phyloP scores from a whole-genome alignment of 2,329 filamentous ascomycete species.

The Conoideocrella luteorostrata region DNA sequence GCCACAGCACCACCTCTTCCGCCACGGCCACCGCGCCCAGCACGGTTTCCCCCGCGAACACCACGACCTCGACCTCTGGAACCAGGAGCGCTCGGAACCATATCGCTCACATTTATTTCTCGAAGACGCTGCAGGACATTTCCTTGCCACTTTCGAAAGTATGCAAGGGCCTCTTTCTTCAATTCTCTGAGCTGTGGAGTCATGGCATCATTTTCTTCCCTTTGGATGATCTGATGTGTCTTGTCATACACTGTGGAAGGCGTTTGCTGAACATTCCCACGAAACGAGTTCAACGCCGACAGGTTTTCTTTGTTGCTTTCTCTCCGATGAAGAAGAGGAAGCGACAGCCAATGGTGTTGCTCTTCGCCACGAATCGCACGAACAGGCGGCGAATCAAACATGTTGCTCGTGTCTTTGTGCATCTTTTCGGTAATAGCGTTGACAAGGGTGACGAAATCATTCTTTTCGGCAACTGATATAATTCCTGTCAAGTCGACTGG shows the following conservation, averaged over 20 bases:
- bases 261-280: slow-evolving; percentile 4
- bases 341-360: slow-evolving; percentile 28
- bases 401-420: slow-evolving; percentile 42
- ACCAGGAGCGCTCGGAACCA: slow-evolving; percentile 16
- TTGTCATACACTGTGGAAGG: slow-evolving; percentile 18
- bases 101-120: slow-evolving; percentile 54
- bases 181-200: slow-evolving; percentile 52
- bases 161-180: slow-evolving; percentile 60
- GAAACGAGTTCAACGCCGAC: slow-evolving; percentile 5
- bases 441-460: slow-evolving; percentile 46
- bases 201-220: slow-evolving; percentile 28
- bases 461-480: slow-evolving; percentile 41
- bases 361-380: slow-evolving; percentile 24
- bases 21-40: slow-evolving; percentile 23
- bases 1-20: slow-evolving; percentile 23
- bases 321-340: slow-evolving; percentile 22
- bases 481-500: slow-evolving; percentile 46
- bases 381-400: slow-evolving; percentile 42
- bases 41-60: slow-evolving; percentile 15
- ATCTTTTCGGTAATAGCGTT: slow-evolving; percentile 49
- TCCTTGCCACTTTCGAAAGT: slow-evolving; percentile 77
- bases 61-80: slow-evolving; percentile 28
- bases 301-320: slow-evolving; percentile 18
- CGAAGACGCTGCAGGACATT: slow-evolving; percentile 63
- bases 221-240: slow-evolving; percentile 22